phyloP scores from a whole-genome alignment of 306 rosid species.

The Acacia acuminata region DNA sequence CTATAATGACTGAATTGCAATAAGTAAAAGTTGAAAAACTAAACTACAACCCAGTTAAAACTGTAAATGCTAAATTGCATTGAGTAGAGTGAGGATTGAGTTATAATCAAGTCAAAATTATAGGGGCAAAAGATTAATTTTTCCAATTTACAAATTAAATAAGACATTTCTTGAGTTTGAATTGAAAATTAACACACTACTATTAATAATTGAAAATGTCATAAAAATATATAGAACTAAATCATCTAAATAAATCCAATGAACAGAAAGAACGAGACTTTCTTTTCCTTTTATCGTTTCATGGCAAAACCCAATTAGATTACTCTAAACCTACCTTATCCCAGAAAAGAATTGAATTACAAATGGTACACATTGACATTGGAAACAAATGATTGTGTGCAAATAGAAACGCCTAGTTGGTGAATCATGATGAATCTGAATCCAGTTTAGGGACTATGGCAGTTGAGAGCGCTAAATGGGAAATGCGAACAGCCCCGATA shows the following conservation, averaged over 20 bases:
- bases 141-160: background rate
- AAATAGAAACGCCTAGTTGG: constrained; percentile 24
- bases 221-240: background rate
- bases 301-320: constrained; percentile 4
- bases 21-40: no score
- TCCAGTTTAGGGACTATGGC: constrained; percentile 81
- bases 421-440: constrained; percentile 59
- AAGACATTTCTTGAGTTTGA: background rate
- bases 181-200: background rate
- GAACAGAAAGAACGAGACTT: background rate
- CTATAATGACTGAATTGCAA: no score
- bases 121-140: no score
- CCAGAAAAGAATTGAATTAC: constrained; percentile 31
- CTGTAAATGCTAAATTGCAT: no score
- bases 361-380: constrained; percentile 44
- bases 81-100: no score
- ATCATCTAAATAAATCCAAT: background rate
- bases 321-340: constrained; percentile 41
- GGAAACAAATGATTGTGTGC: constrained; percentile 58
- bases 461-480: constrained; percentile 79
- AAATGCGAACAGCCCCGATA: constrained; percentile 89
- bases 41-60: no score
- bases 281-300: background rate
- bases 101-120: no score
- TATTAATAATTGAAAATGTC: background rate